A percentile compares a stretch with the other conserved stretches of the same genome.
These are phyloP conservation scores for Anthoceros angustus DNA, from an alignment of 225 moss, liverwort and hornwort genomes.

Conservation along the genomic window DNA sequence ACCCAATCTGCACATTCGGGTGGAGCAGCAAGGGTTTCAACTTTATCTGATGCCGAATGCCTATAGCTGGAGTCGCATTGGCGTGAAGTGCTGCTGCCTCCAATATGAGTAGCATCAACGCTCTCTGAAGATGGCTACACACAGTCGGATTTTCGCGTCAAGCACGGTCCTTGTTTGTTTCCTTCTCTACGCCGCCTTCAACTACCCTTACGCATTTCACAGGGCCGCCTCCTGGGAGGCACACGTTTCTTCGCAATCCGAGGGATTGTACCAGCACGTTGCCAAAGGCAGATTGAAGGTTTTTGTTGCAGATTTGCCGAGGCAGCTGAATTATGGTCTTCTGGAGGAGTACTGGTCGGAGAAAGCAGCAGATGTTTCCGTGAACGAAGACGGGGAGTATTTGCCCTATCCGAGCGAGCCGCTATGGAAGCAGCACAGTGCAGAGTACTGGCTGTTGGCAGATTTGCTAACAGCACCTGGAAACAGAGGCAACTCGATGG, in stretches of 20 bases:
- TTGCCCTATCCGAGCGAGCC: conserved; percentile 15
- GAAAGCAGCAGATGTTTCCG: conserved; percentile 6
- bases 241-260: neutral
- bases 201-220: too few relatives aligned
- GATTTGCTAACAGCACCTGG: conserved; percentile 9
- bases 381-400: conserved; percentile 6
- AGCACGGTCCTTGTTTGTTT: too few relatives aligned
- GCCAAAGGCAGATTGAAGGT: conserved; percentile 8
- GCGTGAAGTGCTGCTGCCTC: too few relatives aligned
- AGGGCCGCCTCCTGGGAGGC: too few relatives aligned
- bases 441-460: conserved; percentile 19
- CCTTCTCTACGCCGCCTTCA: too few relatives aligned
- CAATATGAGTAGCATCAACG: too few relatives aligned
- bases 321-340: conserved; percentile 16
- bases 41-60: too few relatives aligned
- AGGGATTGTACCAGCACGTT: neutral
- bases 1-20: too few relatives aligned
- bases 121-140: too few relatives aligned
- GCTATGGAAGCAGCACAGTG: conserved; percentile 17
- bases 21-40: too few relatives aligned
- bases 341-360: conserved; percentile 11
- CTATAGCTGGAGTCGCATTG: too few relatives aligned
- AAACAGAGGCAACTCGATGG: conserved; percentile 7
- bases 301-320: conserved; percentile 13
- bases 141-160: too few relatives aligned